Conservation (phyloP, 495 filamentous ascomycete genomes). For the Cudoniella acicularis region DNA sequence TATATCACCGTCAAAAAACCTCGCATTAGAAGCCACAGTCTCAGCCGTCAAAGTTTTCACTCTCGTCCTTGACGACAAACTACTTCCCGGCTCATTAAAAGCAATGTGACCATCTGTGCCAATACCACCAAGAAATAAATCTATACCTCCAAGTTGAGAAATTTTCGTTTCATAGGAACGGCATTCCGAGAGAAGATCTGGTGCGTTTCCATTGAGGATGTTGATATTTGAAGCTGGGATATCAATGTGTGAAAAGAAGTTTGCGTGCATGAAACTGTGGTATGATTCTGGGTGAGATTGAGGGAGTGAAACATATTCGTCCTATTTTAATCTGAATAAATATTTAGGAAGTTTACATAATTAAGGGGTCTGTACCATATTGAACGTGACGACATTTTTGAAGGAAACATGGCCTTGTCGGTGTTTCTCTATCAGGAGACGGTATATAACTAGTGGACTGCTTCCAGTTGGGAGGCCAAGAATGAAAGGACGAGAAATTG, state of each 20-base stretch:
- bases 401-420: slow-evolving; percentile 79
- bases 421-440: slow-evolving; percentile 67
- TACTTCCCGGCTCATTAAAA: slow-evolving; percentile 89
- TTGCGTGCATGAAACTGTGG: slow-evolving; percentile 87
- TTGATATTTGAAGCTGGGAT: slow-evolving; percentile 75
- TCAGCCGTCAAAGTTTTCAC: slow-evolving; percentile 86
- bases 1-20: slow-evolving; percentile 76
- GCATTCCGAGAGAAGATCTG: slow-evolving; percentile 72
- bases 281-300: slow-evolving; percentile 80
- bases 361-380: slow-evolving; percentile 61
- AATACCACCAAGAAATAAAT: slow-evolving; percentile 81
- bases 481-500: slow-evolving; percentile 69
- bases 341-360: neutral
- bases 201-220: slow-evolving; percentile 77
- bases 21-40: slow-evolving; percentile 78
- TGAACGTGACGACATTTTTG: slow-evolving; percentile 84
- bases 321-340: slow-evolving; percentile 39
- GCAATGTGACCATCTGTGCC: slow-evolving; percentile 85
- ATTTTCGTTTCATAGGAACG: slow-evolving; percentile 76
- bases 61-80: slow-evolving; percentile 70
- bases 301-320: slow-evolving; percentile 81
- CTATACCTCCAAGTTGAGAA: slow-evolving; percentile 69
- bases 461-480: slow-evolving; percentile 81
- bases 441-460: slow-evolving; percentile 75
- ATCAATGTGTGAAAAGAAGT: slow-evolving; percentile 87